Evolutionary conservation across 108 stramenopile species (phyloP), one percentile per base, ranked within the genome.

Genomic region (Seminavis robusta): DNA sequence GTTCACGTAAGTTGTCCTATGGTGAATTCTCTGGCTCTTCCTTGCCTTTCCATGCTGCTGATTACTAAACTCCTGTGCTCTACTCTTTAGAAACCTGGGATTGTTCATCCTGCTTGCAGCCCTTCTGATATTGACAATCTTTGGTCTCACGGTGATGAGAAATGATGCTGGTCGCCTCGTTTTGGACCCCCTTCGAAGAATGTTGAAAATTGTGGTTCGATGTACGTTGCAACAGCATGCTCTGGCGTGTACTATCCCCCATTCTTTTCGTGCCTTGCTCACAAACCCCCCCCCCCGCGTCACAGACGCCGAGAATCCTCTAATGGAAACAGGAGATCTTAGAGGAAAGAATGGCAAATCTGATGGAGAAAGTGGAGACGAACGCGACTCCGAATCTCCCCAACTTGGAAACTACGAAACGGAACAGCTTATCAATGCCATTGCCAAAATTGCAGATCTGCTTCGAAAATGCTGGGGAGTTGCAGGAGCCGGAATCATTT

Each of bases 391-490:
- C 8, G 59, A 52, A 27, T 34, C 16, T 7, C 40, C 41, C 56
- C 61, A 77, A 17, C 69, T 92, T 24, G 83, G 82, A 23, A 84
- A 69, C 16, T 85, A 84, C 64, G 98, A 98, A 78, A 96, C 98
- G 5, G 94, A 92, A 43, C 81, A 92, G 38, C 75, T 98, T 0
- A 76, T 95, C 32, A 75, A 71, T 20, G 88, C 98, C 1, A 86
- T 99, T 15, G 67, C 84, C 13, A 97, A 94, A 63, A 97, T 97
- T 55, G 90, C 95, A 16, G 92, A 91, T 55, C 62, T 99, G 32
- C 60, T 99, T 6, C 72, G 93, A 52, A 92, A 97, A 41, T 97
- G 98, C 48, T 99, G 97, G 88, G 98, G 97, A 24, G 87, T 94
- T 4, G 93, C 87, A 20, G 93, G 98, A 21, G 95, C 95, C 15